Evolutionary conservation across 345 rosid species (phyloP), one percentile per base, ranked within the genome.

Genomic region (Eucalyptus albens): DNA sequence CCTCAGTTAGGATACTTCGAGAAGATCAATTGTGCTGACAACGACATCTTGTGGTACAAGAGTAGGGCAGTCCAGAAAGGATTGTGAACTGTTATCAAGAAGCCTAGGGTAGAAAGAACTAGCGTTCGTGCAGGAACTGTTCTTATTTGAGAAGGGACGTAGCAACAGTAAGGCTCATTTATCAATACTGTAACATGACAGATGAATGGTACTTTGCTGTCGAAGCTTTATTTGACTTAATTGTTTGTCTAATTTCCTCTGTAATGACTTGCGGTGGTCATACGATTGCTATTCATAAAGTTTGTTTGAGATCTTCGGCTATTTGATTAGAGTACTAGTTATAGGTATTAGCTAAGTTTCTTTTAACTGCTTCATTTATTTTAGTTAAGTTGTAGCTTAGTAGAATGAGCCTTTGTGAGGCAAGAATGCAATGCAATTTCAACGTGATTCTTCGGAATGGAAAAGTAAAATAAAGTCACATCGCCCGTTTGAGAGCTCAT

Each of bases 321-420:
- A 0, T 56, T 21, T 56, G 27, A 56, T 56, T 22, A 24, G 62
- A 22, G 6, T 21, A 56, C 62, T 22, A 22, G 62, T 4, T 2
- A 56, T 0, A 21, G 27, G 6, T 9, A 9, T 56, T 0, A 9
- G 62, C 27, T 0, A 0, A 56, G 27, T 56, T 21, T 21, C 12
- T 56, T 56, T 56, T 56, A 21, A 0, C 0, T 0, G 62, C 0
- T 56, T 56, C 27, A 21, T 0, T 0, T 56, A 56, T 4, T 0
- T 55, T 1, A 22, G 1, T 24, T 8, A 24, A 9, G 26, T 56
- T 21, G 27, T 24, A 0, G 27, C 62, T 22, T 0, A 24, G 27
- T 56, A 9, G 29, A 56, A 24, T 56, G 62, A 22, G 62, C 62
- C 62, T 56, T 24, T 56, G 62, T 17, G 24, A 17, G 56, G 56